Evolutionary conservation across 1,139 yeast genomes (phyloP), one percentile per base, ranked within the genome.

Genomic region (Blastobotrys buckinghamii): DNA sequence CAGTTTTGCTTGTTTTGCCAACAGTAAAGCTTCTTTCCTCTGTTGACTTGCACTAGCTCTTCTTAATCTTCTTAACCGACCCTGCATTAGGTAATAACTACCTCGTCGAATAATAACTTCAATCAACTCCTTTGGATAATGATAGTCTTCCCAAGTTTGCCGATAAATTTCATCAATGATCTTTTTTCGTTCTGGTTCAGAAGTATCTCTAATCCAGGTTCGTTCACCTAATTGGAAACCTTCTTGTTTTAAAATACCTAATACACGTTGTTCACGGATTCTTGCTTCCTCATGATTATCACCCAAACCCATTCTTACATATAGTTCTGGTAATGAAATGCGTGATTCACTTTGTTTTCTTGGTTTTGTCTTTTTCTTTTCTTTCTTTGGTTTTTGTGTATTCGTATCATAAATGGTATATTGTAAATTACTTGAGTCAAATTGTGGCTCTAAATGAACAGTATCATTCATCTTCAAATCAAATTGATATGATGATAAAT

Each of bases 121-220:
- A 44, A 86, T 68, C 32, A 78, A 73, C 29, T 73, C 73, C 44
- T 69, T 74, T 45, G 79, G 72, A 59, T 77, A 79, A 33, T 69
- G 76, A 60, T 78, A 82, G 36, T 72, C 73, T 2, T 62, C 62
- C 20, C 67, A 67, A 2, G 83, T 81, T 47, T 75, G 67, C 3
- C 60, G 58, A 58, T 74, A 69, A 45, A 87, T 69, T 51, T 72
- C 69, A 27, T 74, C 72, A 38, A 86, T 70, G 43, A 82, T 68
- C 17, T 67, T 58, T 22, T 64, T 63, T 44, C 95, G 71, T 52
- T 77, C 76, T 6, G 66, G 67, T 47, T 73, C 75, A 1, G 75
- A 71, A 0, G 94, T 84, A 60, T 83, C 94, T 51, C 95, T 74
- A 38, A 84, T 80, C 95, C 95, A 86, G 0, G 95, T 85, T 60